Percentiles rank a stretch among this genome's conserved stretches.
Conservation (phyloP, 441 rosid species). For the Pelargonium cotyledonis region DNA sequence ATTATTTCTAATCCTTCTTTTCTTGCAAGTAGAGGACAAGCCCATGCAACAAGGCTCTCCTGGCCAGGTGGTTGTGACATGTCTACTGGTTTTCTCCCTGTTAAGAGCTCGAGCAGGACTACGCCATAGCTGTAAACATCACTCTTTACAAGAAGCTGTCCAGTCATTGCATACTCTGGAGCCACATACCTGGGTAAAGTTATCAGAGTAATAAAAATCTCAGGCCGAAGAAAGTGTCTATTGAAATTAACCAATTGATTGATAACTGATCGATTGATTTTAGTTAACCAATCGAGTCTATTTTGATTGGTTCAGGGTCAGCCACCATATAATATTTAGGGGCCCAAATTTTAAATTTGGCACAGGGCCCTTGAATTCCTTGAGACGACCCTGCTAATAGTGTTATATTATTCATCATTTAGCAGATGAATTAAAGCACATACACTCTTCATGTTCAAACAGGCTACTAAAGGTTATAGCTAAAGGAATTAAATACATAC, state of each 20-base stretch:
- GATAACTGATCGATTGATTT: too few species aligned
- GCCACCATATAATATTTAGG: too few species aligned
- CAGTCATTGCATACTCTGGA: constrained; percentile 97
- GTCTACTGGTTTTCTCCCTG: constrained; percentile 84
- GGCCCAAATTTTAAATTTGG: too few species aligned
- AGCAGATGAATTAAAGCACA: too few species aligned
- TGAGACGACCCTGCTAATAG: too few species aligned
- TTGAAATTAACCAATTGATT: too few species aligned
- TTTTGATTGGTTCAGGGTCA: too few species aligned
- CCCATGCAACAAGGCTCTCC: constrained; percentile 90
- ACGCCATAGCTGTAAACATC: constrained; percentile 98
- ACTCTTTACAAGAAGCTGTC: constrained; percentile 95
- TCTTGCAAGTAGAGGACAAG: constrained; percentile 71
- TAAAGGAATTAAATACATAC: constrained; percentile 27
- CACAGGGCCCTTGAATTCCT: too few species aligned
- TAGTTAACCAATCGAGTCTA: too few species aligned
- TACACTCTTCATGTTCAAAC: not conserved
- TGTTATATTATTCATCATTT: too few species aligned
- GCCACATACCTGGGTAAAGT: constrained; percentile 64
- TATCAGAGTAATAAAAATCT: not conserved
- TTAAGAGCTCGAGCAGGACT: constrained; percentile 88
- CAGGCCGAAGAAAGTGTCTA: too few species aligned
- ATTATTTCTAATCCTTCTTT: constrained; percentile 66
- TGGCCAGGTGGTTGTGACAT: constrained; percentile 88
- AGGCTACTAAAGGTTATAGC: not conserved